phyloP scores from a whole-genome alignment of 148 eudicot species.

The Simmondsia chinensis region DNA sequence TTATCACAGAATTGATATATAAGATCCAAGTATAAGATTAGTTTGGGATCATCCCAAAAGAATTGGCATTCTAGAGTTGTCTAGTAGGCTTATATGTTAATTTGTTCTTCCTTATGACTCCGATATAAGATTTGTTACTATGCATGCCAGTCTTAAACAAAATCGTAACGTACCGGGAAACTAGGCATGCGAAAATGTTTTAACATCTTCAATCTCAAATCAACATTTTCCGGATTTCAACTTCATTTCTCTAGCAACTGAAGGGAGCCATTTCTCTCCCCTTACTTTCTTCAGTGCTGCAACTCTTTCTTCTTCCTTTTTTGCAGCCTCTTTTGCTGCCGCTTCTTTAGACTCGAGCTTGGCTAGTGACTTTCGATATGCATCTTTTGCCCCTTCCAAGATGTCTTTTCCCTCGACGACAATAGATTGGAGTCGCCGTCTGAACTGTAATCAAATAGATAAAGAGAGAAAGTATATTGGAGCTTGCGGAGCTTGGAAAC shows the following conservation, averaged over 20 bases:
- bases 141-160: too few species aligned
- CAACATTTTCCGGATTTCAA: conserved; percentile 11
- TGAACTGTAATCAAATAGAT: conserved; percentile 44
- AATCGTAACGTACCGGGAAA: too few species aligned
- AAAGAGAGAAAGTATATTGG: background rate
- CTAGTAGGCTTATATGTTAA: too few species aligned
- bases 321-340: conserved; percentile 62
- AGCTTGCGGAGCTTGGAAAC: too few species aligned
- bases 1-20: too few species aligned
- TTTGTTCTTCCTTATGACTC: too few species aligned
- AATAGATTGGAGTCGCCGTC: conserved; percentile 39
- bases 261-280: conserved; percentile 85
- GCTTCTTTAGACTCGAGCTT: conserved; percentile 55
- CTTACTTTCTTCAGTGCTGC: conserved; percentile 50
- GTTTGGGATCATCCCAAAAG: too few species aligned
- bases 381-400: conserved; percentile 38
- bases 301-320: conserved; percentile 77
- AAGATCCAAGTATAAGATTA: too few species aligned
- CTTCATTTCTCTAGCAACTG: conserved; percentile 56
- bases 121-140: too few species aligned
- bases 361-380: conserved; percentile 38
- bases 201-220: background rate
- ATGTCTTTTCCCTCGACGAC: conserved; percentile 66
- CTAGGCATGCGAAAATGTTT: background rate
- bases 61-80: too few species aligned